These are phyloP conservation scores for Oryza officinalis DNA, from an alignment of 176 grass and related monocot genomes.

Conservation along the genomic window DNA sequence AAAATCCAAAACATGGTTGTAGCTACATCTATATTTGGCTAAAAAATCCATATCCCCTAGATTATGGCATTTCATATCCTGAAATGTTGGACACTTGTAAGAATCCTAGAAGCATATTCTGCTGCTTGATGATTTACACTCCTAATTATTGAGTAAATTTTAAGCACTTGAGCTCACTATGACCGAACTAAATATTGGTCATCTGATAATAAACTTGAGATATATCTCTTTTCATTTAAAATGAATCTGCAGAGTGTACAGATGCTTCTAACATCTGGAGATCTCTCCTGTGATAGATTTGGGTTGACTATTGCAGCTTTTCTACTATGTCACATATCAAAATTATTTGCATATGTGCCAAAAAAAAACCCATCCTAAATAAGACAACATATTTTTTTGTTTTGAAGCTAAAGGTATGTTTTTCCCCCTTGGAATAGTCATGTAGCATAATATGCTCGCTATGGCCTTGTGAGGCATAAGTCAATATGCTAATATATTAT, in stretches of 20 bases:
- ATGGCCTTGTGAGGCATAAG: conserved; percentile 14
- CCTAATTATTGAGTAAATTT: not conserved
- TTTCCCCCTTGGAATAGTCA: not conserved
- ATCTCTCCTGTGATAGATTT: not conserved
- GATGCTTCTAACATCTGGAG: conserved; percentile 3
- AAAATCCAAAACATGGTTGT: not conserved
- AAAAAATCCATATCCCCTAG: not conserved
- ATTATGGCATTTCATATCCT: not conserved
- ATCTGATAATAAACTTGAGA: not conserved
- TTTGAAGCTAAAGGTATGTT: not conserved
- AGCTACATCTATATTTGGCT: not conserved
- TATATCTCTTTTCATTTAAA: not conserved
- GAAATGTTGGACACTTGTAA: not conserved
- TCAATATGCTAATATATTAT: conserved; percentile 34
- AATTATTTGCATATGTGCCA: not conserved
- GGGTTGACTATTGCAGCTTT: not conserved
- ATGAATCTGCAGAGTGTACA: not conserved
- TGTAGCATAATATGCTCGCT: not conserved
- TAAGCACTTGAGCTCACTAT: not conserved
- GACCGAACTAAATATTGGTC: not conserved
- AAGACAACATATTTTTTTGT: not conserved
- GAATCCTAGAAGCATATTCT: not conserved
- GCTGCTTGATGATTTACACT: not conserved
- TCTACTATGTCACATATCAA: not conserved
- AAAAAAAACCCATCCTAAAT: not conserved